These are phyloP conservation scores for Hibiscus syriacus DNA, from an alignment of 345 rosid genomes.

Conservation along the genomic window DNA sequence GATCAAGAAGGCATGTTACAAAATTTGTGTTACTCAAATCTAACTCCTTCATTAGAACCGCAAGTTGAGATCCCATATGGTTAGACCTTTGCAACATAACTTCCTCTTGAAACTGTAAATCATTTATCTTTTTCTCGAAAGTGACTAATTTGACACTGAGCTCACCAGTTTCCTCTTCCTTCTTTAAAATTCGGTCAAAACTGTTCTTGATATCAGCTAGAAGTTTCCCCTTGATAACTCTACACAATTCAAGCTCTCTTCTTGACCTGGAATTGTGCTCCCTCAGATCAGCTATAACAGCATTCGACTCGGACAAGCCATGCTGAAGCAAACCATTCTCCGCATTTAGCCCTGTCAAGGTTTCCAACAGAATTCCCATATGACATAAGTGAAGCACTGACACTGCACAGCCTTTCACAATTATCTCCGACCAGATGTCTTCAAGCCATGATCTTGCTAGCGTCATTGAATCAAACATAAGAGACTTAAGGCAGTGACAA, in stretches of 20 bases:
- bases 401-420: conserved; percentile 80
- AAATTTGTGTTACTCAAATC: conserved; percentile 46
- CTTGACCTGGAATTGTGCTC: conserved; percentile 64
- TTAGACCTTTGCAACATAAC: conserved; percentile 79
- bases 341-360: conserved; percentile 66
- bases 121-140: conserved; percentile 62
- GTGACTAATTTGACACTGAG: conserved; percentile 46
- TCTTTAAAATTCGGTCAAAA: conserved; percentile 65
- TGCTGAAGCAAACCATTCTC: conserved; percentile 87
- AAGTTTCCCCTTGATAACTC: conserved; percentile 68
- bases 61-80: conserved; percentile 72
- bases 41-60: conserved; percentile 65
- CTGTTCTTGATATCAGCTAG: conserved; percentile 75
- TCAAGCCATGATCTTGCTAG: conserved; percentile 61
- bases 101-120: conserved; percentile 78
- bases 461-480: conserved; percentile 44
- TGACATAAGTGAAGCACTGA: conserved; percentile 88
- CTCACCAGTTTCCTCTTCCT: conserved; percentile 69
- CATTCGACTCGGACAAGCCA: conserved; percentile 60
- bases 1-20: conserved; percentile 43
- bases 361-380: conserved; percentile 81
- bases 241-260: conserved; percentile 74
- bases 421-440: conserved; percentile 90
- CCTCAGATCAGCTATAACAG: conserved; percentile 58
- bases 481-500: conserved; percentile 38